Evolutionary conservation across 73 alveolate genomes (phyloP).

Genomic region (Uronychia setigera): DNA sequence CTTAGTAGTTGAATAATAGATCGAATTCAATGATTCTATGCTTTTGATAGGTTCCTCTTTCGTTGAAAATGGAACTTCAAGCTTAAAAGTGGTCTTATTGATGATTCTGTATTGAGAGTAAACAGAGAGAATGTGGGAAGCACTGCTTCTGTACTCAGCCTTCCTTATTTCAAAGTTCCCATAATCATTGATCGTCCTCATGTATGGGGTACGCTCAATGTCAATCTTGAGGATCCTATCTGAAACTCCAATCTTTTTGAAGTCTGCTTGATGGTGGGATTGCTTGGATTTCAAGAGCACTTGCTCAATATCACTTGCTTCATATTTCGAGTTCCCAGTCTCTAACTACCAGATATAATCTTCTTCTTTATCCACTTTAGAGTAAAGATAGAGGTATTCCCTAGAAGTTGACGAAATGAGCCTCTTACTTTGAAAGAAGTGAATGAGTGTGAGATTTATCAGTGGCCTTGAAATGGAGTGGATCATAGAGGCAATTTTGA

Average conservation of each 20-base stretch:
- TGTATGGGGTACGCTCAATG: no score
- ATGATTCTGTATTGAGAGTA: constrained; percentile 49
- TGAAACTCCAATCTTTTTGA: no score
- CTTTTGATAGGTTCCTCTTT: neutral
- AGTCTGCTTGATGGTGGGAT: no score
- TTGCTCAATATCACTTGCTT: neutral
- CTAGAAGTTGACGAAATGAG: neutral
- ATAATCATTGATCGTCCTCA: no score
- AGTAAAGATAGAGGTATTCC: neutral
- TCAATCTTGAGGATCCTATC: no score
- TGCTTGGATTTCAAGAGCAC: no score
- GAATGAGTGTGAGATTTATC: neutral
- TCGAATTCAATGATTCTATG: constrained; percentile 10
- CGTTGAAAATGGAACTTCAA: constrained; percentile 11
- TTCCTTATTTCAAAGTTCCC: constrained; percentile 58
- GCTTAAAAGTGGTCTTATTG: constrained; percentile 31
- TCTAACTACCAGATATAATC: neutral
- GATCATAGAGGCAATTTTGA: neutral
- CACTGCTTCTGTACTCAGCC: constrained; percentile 17
- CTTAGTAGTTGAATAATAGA: constrained; percentile 16
- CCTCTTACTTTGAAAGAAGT: neutral
- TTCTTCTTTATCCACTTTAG: neutral
- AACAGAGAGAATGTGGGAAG: constrained; percentile 20
- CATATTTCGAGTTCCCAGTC: neutral
- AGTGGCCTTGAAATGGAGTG: neutral